Evolutionary conservation across 2,329 filamentous ascomycete genomes (phyloP).

Genomic region (Pestalotiopsis sp.): DNA sequence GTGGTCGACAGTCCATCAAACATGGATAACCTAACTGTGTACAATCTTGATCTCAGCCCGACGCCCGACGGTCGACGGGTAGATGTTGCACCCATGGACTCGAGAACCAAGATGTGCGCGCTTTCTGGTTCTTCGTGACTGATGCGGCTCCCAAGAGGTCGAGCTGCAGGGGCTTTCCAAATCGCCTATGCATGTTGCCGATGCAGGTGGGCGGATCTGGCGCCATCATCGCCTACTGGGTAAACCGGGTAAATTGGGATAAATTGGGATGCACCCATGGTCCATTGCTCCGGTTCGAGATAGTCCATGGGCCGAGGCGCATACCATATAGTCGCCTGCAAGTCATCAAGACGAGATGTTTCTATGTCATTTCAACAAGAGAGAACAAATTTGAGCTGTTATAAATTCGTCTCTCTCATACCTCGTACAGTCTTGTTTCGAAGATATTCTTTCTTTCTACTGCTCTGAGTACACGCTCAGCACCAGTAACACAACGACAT

Average conservation of each 20-base stretch:
- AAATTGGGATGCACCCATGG: conserved; percentile 7
- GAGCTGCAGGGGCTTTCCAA: background rate
- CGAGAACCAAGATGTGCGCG: no score
- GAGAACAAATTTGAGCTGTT: no score
- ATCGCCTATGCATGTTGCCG: background rate
- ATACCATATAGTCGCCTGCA: background rate
- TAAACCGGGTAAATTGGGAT: conserved; percentile 19
- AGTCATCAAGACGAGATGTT: no score
- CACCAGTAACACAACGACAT: conserved; percentile 18
- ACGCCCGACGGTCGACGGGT: no score
- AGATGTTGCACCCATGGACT: no score
- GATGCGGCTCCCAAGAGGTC: no score
- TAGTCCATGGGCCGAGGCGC: background rate
- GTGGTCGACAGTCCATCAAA: no score
- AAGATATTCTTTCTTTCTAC: conserved; percentile 20
- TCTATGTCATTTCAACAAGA: no score
- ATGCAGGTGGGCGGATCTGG: background rate
- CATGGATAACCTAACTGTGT: no score
- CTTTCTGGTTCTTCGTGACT: no score
- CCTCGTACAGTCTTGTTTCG: background rate
- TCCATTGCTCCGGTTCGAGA: conserved; percentile 12
- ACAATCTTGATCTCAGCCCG: no score
- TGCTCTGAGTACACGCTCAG: conserved; percentile 18
- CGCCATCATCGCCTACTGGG: background rate
- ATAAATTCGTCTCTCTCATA: background rate